Base-by-base conservation (phyloP, 2,329 filamentous ascomycete species). In the Aspergillus ustus region DNA sequence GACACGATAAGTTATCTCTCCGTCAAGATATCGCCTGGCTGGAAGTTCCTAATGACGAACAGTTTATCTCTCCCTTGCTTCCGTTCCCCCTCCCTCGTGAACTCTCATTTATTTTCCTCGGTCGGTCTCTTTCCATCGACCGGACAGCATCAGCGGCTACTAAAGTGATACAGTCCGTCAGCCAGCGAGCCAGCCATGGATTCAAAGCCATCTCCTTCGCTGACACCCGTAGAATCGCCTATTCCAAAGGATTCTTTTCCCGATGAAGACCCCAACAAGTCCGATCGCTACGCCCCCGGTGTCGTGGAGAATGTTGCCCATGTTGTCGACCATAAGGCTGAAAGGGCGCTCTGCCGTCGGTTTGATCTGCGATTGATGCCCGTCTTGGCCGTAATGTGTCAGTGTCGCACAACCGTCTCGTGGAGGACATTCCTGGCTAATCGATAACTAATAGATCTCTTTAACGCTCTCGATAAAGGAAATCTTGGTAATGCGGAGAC, bases 401-500 rank as follows among this genome's bases (percentile, higher is more conserved):
- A 59, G 75, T 69, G 9, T 50, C 2, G 9, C 13, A 31, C 2
- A 6, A 15, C 17, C 25, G 34, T 44, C 7, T 3, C 11, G 11
- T 45, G 11, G 43, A 25, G 6, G 46, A 59, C 13, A 9, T 13
- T 13, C 20, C 8, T 28, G 8, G 37, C 52, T 59, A 28, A 59
- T 40, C 9, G 43, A n/a, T 17, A 2, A n/a, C 15, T 28, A 7
- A 53, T 53, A 79, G 85, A 87, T 61, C 77, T 87, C 8, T 87
- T 84, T 73, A 83, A 83, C 72, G 77, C 80, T 5, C 75, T 83
- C 4, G 82, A 84, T 67, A 83, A 83, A 60, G 76, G 77, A 48
- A 84, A 85, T 54, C 45, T 81, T 44, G 83, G 84, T 55, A 87
- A 87, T 70, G 85, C 85, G 2, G 78, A 88, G 70, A 88, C 85